Base-by-base conservation (phyloP, 2,329 filamentous ascomycete genomes). In the Phyllosticta citriasiana region DNA sequence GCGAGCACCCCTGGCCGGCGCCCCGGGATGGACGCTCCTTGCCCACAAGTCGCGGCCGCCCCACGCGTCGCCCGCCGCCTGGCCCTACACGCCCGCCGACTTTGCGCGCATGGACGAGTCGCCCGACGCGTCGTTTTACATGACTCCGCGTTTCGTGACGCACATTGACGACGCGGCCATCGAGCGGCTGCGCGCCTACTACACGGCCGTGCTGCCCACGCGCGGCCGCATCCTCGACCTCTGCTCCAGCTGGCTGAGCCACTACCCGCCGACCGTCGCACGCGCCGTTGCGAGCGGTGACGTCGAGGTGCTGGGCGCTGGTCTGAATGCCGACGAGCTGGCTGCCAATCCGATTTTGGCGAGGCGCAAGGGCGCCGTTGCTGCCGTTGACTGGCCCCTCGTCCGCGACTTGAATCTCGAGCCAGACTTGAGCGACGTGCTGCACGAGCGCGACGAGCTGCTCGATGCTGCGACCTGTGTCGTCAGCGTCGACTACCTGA, bases 151-250 rank as follows among this genome's bases (percentile, higher is more conserved):
- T 1, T 79, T 81, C 63, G 79, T 82, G 1, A 80, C 80, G 10
- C 80, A 82, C 62, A 82, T 82, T 65, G 80, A 82, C 64, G 77
- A 80, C 52, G 70, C 74, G 4, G 78, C 79, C 0, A 80, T 82
- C 57, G 66, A 67, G 3, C 69, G 72, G 0, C 66, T 83, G 1
- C 70, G 73, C 25, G 63, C 67, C 2, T 82, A 83, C 68, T 82
- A 82, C 66, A 68, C 69, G n/a, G 64, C 65, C 0, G 71, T 71
- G 1, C 69, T 83, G 3, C 78, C 79, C 0, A 63, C 63, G 3
- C 69, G 67, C 54, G 76, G 78, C 1, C 68, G 66, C 0, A 74
- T 82, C 0, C 64, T 82, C 10, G 80, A 83, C 62, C 72, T 82
- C 63, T 82, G 80, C 65, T 76, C 73, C 0, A 78, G 75, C 26